A percentile compares a stretch with the other conserved stretches of the same genome.
These are phyloP conservation scores for Globisporangium okanoganense DNA, from an alignment of 352 stramenopile species.

Conservation along the genomic window DNA sequence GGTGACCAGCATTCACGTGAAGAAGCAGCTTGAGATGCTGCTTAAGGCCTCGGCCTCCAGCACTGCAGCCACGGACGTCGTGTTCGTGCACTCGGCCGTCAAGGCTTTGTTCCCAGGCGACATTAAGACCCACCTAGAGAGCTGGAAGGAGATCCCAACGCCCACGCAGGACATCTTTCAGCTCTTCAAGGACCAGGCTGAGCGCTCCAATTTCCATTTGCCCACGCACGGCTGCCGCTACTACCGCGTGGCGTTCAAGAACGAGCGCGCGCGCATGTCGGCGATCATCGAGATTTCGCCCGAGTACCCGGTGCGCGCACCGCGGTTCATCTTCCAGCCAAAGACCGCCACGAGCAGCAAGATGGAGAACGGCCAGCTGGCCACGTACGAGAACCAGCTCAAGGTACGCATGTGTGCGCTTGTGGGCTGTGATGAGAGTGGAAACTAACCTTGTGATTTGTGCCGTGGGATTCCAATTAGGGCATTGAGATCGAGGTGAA, in stretches of 20 bases:
- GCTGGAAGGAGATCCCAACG: conserved; percentile 44
- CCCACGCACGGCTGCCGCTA: conserved; percentile 39
- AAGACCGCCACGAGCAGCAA: conserved; percentile 19
- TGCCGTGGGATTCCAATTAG: conserved; percentile 17
- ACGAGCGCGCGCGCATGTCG: conserved; percentile 35
- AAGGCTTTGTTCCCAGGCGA: conserved; percentile 37
- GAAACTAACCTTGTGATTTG: neutral
- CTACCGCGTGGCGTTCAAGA: conserved; percentile 46
- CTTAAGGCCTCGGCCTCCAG: conserved; percentile 18
- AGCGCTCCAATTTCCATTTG: conserved; percentile 22
- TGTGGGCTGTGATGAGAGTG: neutral
- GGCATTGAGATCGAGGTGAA: conserved; percentile 81
- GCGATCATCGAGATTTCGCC: conserved; percentile 57
- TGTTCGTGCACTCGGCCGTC: conserved; percentile 33
- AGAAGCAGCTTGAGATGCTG: conserved; percentile 43
- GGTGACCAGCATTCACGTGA: conserved; percentile 32
- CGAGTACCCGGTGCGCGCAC: conserved; percentile 60
- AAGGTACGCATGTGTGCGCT: conserved; percentile 30
- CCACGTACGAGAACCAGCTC: conserved; percentile 50
- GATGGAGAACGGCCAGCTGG: conserved; percentile 29
- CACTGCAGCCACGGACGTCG: conserved; percentile 12
- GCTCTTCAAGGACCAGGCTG: conserved; percentile 29
- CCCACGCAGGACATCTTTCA: conserved; percentile 38
- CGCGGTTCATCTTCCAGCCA: conserved; percentile 60
- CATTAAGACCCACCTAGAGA: conserved; percentile 44